Base-by-base conservation (phyloP, 495 filamentous ascomycete species). In the Penicillium angulare region DNA sequence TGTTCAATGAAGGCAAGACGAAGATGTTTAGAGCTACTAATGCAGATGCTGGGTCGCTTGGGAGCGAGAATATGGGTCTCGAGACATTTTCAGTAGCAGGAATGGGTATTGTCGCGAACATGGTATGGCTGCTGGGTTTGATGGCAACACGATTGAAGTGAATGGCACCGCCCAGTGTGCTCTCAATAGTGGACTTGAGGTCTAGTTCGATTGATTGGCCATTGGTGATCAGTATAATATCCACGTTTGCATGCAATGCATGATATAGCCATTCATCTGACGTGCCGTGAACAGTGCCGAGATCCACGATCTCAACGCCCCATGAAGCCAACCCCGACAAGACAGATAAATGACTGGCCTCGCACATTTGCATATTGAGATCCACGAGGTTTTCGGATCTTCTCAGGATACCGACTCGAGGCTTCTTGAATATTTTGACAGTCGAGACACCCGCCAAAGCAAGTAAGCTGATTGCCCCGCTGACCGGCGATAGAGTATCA, bases 111-210 rank as follows among this genome's bases (percentile, higher is more conserved):
- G 90, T 97, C 3, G 95, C 93, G 59, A 97, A 99, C 2, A 93
- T 97, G 9, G 91, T 96, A 3, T 95, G 93, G 65, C 96, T 97
- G 17, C 93, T 95, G 0, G 93, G 93, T 72, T 97, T 97, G 92
- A 99, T 97, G 22, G 85, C 80, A 5, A 97, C 95, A 22, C 95
- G 85, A 33, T 95, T 95, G 63, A 99, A 99, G 68, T 97, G 93
- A 59, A 99, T 95, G 0, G 87, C 95, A 13, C 93, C 93, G 49
- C 90, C 88, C 5, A 97, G 81, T 2, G 83, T 77, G 46, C 92
- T 85, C 72, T 97, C 93, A 62, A 99, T 90, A 4, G 91, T 97
- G 1, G 95, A 92, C 67, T 99, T 99, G 41, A 99, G 84, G 24
- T 99, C 93, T 0, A 96, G 83, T 70, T 99, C 93, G 52, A 99